These are phyloP conservation scores for Beauveria brongniartii DNA, from an alignment of 2,329 filamentous ascomycete species.

Conservation along the genomic window DNA sequence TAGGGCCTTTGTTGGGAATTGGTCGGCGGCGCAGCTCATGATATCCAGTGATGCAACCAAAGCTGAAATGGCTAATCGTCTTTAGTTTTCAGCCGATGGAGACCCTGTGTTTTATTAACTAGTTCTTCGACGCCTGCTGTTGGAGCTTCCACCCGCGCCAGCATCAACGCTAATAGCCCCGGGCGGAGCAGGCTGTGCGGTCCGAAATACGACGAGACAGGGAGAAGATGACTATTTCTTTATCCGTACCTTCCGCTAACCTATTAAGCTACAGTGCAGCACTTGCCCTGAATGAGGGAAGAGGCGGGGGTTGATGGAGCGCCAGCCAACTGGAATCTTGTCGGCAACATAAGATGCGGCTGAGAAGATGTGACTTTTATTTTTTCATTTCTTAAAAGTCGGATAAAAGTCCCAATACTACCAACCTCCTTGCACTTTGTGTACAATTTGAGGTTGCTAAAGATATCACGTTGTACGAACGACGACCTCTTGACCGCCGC, in stretches of 20 bases:
- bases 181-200: background rate
- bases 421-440: background rate
- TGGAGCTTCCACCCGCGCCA: background rate
- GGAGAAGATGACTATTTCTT: too few species aligned
- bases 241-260: too few species aligned
- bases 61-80: background rate
- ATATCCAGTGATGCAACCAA: background rate
- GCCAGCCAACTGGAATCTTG: background rate
- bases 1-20: background rate
- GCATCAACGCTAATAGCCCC: background rate
- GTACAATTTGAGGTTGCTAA: background rate
- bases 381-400: background rate
- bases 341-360: background rate
- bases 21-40: too few species aligned
- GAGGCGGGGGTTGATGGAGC: background rate
- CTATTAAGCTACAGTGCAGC: too few species aligned
- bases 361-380: background rate
- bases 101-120: too few species aligned
- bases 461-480: background rate
- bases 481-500: background rate
- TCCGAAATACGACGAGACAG: conserved; percentile 1
- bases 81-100: background rate
- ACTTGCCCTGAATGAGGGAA: background rate
- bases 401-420: background rate
- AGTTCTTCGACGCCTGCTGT: too few species aligned